Conservation (phyloP, 2,329 filamentous ascomycete genomes). For the Massarina eburnea region DNA sequence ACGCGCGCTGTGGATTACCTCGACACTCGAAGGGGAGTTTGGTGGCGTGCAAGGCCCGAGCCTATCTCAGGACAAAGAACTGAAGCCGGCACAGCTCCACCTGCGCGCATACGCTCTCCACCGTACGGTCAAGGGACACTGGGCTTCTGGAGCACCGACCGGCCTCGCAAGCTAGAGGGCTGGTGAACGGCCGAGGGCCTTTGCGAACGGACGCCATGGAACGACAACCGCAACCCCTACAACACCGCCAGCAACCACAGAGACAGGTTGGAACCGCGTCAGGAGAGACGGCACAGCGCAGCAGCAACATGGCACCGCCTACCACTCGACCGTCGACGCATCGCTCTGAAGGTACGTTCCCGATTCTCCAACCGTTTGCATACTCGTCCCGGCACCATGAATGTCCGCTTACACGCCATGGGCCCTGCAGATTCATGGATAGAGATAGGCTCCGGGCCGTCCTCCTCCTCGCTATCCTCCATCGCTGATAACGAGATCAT, state of each 20-base stretch:
- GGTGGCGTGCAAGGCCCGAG: background rate
- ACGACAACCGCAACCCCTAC: too few relatives aligned
- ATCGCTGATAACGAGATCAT: constrained; percentile 79
- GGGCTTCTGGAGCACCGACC: background rate
- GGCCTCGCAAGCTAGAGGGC: constrained; percentile 4
- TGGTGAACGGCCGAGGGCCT: background rate
- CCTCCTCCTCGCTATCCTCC: constrained; percentile 87
- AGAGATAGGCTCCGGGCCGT: constrained; percentile 88
- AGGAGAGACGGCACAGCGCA: constrained; percentile 18
- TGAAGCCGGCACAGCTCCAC: constrained; percentile 33
- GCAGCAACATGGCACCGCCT: constrained; percentile 24
- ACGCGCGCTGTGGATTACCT: constrained; percentile 5
- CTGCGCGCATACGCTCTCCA: constrained; percentile 27
- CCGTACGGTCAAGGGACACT: constrained; percentile 8
- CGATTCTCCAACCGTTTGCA: background rate
- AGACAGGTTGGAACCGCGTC: constrained; percentile 18
- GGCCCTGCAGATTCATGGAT: constrained; percentile 84
- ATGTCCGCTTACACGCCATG: constrained; percentile 14
- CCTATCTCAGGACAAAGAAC: constrained; percentile 26
- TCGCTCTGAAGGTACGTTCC: constrained; percentile 29
- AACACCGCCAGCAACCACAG: constrained; percentile 22
- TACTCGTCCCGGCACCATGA: background rate
- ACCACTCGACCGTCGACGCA: constrained; percentile 22
- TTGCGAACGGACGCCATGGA: constrained; percentile 28
- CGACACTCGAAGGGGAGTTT: background rate